phyloP scores from a whole-genome alignment of 2,329 filamentous ascomycete species.

The Exophiala lecanii-corni region DNA sequence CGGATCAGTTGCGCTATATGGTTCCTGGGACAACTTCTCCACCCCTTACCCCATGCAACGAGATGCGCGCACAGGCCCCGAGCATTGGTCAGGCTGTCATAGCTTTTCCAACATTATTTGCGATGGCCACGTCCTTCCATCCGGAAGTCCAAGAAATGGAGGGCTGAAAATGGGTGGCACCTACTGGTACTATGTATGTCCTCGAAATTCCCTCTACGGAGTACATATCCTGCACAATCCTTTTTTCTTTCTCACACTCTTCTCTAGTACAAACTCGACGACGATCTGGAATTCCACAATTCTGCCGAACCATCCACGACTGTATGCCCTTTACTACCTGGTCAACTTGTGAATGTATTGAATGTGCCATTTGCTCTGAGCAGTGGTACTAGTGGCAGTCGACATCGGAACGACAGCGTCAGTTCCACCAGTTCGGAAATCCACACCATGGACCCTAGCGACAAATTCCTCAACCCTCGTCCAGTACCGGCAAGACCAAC shows the following conservation, averaged over 20 bases:
- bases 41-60: slow-evolving; percentile 74
- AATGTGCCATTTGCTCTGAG: slow-evolving; percentile 68
- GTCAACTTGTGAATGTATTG: slow-evolving; percentile 80
- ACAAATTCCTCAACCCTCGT: slow-evolving; percentile 69
- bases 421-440: slow-evolving; percentile 56
- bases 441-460: slow-evolving; percentile 72
- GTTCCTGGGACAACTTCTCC: slow-evolving; percentile 93
- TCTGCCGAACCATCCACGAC: slow-evolving; percentile 68
- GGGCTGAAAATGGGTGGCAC: slow-evolving; percentile 87
- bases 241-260: slow-evolving; percentile 9
- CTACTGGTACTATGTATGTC: slow-evolving; percentile 90
- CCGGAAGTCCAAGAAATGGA: slow-evolving; percentile 58
- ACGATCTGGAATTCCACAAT: slow-evolving; percentile 72
- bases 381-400: slow-evolving; percentile 30
- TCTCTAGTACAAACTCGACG: slow-evolving; percentile 74
- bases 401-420: slow-evolving; percentile 61
- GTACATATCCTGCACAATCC: background rate
- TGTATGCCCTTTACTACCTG: slow-evolving; percentile 78
- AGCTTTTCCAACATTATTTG: slow-evolving; percentile 80
- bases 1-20: slow-evolving; percentile 69
- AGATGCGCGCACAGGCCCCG: slow-evolving; percentile 67
- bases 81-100: slow-evolving; percentile 84
- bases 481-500: slow-evolving; percentile 48
- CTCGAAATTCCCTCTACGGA: background rate
- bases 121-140: slow-evolving; percentile 60